A percentile compares a stretch with the other conserved stretches of the same genome.
Conservation (phyloP, 768 basidiomycete species). For the Lactifluus volemus region DNA sequence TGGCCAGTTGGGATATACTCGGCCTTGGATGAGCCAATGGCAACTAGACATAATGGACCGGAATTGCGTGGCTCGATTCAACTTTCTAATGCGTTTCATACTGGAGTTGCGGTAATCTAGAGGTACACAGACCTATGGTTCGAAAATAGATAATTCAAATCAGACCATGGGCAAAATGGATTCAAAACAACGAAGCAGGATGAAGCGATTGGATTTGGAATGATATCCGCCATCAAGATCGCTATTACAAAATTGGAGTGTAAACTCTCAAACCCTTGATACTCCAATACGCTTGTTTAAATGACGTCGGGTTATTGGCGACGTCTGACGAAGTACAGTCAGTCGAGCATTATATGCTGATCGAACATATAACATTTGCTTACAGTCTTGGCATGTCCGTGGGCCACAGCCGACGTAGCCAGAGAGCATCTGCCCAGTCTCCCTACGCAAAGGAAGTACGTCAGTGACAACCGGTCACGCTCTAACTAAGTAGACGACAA, state of each 20-base stretch:
- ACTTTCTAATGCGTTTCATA: too few species aligned
- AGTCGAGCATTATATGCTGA: background rate
- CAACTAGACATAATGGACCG: too few species aligned
- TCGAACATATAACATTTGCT: constrained; percentile 21
- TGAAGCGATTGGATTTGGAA: background rate
- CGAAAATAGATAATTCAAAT: background rate
- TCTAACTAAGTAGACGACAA: background rate
- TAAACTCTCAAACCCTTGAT: constrained; percentile 55
- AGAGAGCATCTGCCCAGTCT: constrained; percentile 12
- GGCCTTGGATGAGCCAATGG: too few species aligned
- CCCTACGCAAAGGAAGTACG: constrained; percentile 4
- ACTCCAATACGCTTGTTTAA: constrained; percentile 62
- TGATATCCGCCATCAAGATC: background rate
- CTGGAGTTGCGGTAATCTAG: too few species aligned
- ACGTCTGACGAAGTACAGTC: constrained; percentile 35
- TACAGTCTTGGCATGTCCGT: constrained; percentile 39
- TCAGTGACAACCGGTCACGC: background rate
- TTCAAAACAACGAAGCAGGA: background rate
- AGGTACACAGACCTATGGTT: background rate
- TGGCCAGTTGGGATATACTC: too few species aligned
- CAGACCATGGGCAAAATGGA: background rate
- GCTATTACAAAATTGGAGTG: constrained; percentile 17
- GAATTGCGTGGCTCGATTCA: too few species aligned
- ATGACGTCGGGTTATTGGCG: constrained; percentile 47
- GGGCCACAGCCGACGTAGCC: constrained; percentile 29